A percentile compares a stretch with the other conserved stretches of the same genome.
These are phyloP conservation scores for Microstegium vimineum DNA, from an alignment of 176 grass and related monocot genomes.

Conservation along the genomic window DNA sequence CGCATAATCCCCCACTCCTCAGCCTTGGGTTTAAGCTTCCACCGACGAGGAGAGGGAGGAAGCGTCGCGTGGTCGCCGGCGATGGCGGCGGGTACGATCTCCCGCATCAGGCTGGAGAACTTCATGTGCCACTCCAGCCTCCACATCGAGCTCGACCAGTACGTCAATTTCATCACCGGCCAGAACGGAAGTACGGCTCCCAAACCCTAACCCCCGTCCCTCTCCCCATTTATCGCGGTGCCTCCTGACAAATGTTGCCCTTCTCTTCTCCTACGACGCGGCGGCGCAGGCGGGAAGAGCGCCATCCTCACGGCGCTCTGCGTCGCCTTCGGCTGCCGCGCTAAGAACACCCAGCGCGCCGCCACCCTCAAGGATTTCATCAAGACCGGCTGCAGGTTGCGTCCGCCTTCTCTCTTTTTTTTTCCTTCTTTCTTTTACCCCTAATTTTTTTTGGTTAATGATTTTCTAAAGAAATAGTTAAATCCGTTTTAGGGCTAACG, in stretches of 20 bases:
- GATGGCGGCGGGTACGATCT: slow-evolving; percentile 60
- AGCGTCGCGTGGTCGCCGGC: neutral
- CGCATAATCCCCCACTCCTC: too few relatives aligned
- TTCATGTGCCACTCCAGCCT: slow-evolving; percentile 97
- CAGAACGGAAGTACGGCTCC: slow-evolving; percentile 74
- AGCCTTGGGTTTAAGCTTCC: too few relatives aligned
- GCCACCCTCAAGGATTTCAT: slow-evolving; percentile 79
- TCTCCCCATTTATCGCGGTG: neutral
- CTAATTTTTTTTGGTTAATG: neutral
- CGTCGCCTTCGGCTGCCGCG: slow-evolving; percentile 83
- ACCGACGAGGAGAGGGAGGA: neutral
- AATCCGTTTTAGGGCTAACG: neutral
- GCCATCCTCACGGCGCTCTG: slow-evolving; percentile 87
- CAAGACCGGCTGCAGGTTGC: slow-evolving; percentile 90
- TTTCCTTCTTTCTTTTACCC: neutral
- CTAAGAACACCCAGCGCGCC: slow-evolving; percentile 83
- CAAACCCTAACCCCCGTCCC: slow-evolving; percentile 26
- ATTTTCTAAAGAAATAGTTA: neutral
- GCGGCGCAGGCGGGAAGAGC: slow-evolving; percentile 71
- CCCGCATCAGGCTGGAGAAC: slow-evolving; percentile 73
- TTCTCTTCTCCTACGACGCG: neutral
- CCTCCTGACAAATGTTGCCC: neutral
- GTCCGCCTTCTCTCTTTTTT: neutral
- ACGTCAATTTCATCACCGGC: slow-evolving; percentile 94
- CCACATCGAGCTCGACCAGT: slow-evolving; percentile 51